These are phyloP conservation scores for Penicillium sp. DNA, from an alignment of 2,329 filamentous ascomycete genomes.

Conservation along the genomic window DNA sequence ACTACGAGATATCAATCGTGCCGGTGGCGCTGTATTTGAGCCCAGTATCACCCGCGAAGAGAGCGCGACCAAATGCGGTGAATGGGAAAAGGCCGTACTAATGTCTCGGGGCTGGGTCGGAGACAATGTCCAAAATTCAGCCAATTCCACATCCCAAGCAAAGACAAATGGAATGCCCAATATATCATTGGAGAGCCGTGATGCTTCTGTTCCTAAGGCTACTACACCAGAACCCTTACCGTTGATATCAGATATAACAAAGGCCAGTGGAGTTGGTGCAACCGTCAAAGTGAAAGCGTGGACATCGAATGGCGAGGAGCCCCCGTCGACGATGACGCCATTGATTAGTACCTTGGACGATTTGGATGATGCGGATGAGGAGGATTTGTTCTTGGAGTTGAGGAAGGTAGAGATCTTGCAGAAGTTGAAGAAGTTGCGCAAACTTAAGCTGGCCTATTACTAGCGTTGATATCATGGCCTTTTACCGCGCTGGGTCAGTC, in stretches of 20 bases:
- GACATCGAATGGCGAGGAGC: slow-evolving; percentile 16
- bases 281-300: slow-evolving; percentile 8
- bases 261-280: slow-evolving; percentile 1
- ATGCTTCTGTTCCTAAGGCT: background rate
- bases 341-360: slow-evolving; percentile 26
- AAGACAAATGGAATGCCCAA: background rate
- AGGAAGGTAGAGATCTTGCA: slow-evolving; percentile 37
- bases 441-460: slow-evolving; percentile 20
- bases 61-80: slow-evolving; percentile 59
- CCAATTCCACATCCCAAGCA: background rate
- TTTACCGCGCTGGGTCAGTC: background rate
- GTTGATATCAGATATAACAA: slow-evolving; percentile 11
- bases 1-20: slow-evolving; percentile 68
- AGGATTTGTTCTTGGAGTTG: slow-evolving; percentile 36
- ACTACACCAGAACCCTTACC: background rate
- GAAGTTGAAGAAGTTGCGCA: slow-evolving; percentile 32
- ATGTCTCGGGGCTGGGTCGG: slow-evolving; percentile 69
- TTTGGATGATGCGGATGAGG: slow-evolving; percentile 35
- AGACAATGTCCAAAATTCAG: slow-evolving; percentile 2
- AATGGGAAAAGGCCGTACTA: slow-evolving; percentile 71
- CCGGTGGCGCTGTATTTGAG: slow-evolving; percentile 67
- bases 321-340: slow-evolving; percentile 12
- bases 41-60: slow-evolving; percentile 58
- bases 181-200: background rate
- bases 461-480: slow-evolving; percentile 2